These are phyloP conservation scores for Rhodotorula babjevae DNA, from an alignment of 768 basidiomycete species.

Conservation along the genomic window DNA sequence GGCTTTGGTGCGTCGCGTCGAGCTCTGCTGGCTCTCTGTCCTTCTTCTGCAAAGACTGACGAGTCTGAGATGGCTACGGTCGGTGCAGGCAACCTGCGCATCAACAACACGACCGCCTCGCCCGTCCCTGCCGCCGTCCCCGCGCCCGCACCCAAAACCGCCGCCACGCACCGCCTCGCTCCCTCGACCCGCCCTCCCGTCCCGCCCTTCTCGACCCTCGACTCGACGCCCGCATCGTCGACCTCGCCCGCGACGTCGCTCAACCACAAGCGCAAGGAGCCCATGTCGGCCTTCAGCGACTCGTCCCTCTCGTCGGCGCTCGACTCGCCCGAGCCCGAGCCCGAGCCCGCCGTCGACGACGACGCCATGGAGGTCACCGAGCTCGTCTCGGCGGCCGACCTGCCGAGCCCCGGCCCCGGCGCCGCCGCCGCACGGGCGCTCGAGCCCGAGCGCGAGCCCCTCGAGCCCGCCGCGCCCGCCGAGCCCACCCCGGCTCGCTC, in stretches of 20 bases:
- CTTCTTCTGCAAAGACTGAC: background rate
- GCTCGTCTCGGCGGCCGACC: too few relatives aligned
- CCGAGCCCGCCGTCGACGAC: background rate
- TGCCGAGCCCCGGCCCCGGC: background rate
- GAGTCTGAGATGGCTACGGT: background rate
- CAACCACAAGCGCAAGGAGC: background rate
- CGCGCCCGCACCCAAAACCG: too few relatives aligned
- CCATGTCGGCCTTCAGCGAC: slow-evolving; percentile 9
- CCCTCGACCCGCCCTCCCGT: background rate
- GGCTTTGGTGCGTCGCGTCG: slow-evolving; percentile 17
- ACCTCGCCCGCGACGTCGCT: too few relatives aligned
- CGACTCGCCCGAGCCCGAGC: background rate
- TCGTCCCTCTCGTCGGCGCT: background rate
- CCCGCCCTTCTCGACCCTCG: background rate
- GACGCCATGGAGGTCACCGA: background rate
- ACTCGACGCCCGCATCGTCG: too few relatives aligned
- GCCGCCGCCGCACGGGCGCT: background rate
- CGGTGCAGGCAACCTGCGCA: background rate
- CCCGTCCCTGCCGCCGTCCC: background rate
- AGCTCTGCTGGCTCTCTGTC: too few relatives aligned
- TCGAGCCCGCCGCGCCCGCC: background rate
- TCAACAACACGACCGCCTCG: background rate
- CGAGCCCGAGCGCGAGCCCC: background rate
- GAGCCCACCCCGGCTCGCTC: background rate
- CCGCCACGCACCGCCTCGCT: background rate